Percentiles rank a stretch among this genome's conserved stretches.
phyloP scores from a whole-genome alignment of 805 yeast species.

The Scheffersomyces spartinae region DNA sequence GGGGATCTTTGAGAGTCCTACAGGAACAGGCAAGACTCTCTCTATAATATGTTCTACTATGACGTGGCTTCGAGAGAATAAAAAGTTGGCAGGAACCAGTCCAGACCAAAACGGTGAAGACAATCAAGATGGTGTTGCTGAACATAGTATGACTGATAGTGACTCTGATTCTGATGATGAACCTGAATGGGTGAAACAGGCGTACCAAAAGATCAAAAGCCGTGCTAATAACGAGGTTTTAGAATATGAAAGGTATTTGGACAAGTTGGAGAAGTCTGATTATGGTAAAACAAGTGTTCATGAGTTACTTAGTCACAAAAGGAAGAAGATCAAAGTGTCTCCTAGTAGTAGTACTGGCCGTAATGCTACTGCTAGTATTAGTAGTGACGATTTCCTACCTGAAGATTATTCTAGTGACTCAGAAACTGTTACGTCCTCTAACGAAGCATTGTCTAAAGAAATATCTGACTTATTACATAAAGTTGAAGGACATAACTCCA shows the following conservation, averaged over 20 bases:
- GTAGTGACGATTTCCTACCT: conserved; percentile 14
- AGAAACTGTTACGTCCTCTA: conserved; percentile 8
- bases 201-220: conserved; percentile 12
- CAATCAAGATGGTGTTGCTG: not conserved
- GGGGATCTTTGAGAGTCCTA: conserved; percentile 85
- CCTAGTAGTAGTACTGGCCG: no score
- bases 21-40: conserved; percentile 90
- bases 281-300: conserved; percentile 6
- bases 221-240: conserved; percentile 11
- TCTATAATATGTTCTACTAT: conserved; percentile 77
- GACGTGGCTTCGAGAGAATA: conserved; percentile 64
- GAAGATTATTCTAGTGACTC: conserved; percentile 24
- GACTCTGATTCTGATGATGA: conserved; percentile 37
- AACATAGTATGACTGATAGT: conserved; percentile 1
- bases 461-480: conserved; percentile 36
- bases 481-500: conserved; percentile 19
- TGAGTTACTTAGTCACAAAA: conserved; percentile 5
- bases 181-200: conserved; percentile 57
- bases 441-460: conserved; percentile 30
- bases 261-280: conserved; percentile 16
- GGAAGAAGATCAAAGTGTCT: no score
- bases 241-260: conserved; percentile 31
- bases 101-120: conserved; percentile 4
- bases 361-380: no score
- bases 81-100: conserved; percentile 10